Evolutionary conservation across 768 basidiomycete species (phyloP).

Genomic region (Amanita fuliginea): DNA sequence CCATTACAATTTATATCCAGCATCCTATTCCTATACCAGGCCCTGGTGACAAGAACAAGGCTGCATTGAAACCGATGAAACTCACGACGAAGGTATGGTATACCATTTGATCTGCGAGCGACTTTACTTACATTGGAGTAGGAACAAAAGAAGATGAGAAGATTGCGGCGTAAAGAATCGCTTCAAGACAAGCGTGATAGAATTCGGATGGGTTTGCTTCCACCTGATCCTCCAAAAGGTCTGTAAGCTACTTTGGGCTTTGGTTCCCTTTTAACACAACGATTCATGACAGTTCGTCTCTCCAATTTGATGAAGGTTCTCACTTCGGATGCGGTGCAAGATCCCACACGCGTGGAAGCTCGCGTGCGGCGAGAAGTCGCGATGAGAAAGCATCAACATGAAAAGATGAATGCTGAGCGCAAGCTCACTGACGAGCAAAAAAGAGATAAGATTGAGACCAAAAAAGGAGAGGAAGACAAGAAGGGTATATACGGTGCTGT

Average conservation of each 20-base stretch:
- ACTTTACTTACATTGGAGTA: constrained; percentile 16
- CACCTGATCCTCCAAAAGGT: constrained; percentile 95
- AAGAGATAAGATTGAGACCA: constrained; percentile 75
- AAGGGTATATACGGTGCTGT: constrained; percentile 75
- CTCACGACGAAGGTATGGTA: constrained; percentile 73
- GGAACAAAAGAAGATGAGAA: constrained; percentile 97
- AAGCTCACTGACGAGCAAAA: constrained; percentile 89
- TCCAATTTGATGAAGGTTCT: constrained; percentile 97
- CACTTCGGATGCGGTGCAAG: constrained; percentile 93
- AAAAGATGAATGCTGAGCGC: constrained; percentile 87
- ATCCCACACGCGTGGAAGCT: constrained; percentile 95
- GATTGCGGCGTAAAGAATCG: constrained; percentile 77
- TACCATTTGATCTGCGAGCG: neutral
- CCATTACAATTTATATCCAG: constrained; percentile 86
- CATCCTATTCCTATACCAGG: constrained; percentile 96
- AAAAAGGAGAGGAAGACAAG: constrained; percentile 83
- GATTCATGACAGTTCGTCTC: constrained; percentile 56
- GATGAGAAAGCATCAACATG: constrained; percentile 78
- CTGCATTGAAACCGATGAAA: constrained; percentile 76
- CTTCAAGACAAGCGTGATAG: constrained; percentile 92
- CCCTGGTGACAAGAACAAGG: constrained; percentile 75
- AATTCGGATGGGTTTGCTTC: constrained; percentile 90
- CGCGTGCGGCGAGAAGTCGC: constrained; percentile 90
- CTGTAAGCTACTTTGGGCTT: constrained; percentile 7
- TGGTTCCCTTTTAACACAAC: neutral